Evolutionary conservation across 306 rosid species (phyloP).

Genomic region (Casuarina equisetifolia): DNA sequence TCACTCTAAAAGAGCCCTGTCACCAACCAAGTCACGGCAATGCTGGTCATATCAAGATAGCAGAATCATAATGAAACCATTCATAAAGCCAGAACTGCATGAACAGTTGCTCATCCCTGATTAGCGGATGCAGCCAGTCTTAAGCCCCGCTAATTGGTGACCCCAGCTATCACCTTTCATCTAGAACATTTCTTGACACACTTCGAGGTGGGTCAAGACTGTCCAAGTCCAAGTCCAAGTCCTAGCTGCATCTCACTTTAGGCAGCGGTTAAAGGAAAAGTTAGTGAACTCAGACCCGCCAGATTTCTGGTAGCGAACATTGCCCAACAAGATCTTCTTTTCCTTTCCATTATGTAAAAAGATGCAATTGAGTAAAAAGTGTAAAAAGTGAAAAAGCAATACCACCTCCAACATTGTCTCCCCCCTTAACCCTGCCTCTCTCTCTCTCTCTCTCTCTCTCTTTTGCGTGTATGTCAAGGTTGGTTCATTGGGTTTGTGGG

Average conservation of each 20-base stretch:
- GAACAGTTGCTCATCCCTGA: neutral
- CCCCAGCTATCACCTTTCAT: neutral
- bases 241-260: conserved; percentile 27
- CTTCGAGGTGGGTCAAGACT: conserved; percentile 29
- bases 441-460: neutral
- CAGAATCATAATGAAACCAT: neutral
- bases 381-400: neutral
- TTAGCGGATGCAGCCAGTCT: neutral
- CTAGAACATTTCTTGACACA: conserved; percentile 31
- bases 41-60: neutral
- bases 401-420: neutral
- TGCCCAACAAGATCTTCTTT: conserved; percentile 45
- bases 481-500: conserved; percentile 32
- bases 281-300: conserved; percentile 21
- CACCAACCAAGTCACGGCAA: neutral
- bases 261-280: conserved; percentile 15
- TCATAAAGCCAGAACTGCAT: no score
- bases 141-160: conserved; percentile 17
- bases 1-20: neutral
- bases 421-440: neutral
- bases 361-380: conserved; percentile 29
- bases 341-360: conserved; percentile 28
- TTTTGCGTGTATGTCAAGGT: conserved; percentile 35
- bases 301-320: conserved; percentile 29
- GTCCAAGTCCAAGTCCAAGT: conserved; percentile 19